These are phyloP conservation scores for Aspergillus fischeri DNA, from an alignment of 2,329 filamentous ascomycete genomes.

Conservation along the genomic window DNA sequence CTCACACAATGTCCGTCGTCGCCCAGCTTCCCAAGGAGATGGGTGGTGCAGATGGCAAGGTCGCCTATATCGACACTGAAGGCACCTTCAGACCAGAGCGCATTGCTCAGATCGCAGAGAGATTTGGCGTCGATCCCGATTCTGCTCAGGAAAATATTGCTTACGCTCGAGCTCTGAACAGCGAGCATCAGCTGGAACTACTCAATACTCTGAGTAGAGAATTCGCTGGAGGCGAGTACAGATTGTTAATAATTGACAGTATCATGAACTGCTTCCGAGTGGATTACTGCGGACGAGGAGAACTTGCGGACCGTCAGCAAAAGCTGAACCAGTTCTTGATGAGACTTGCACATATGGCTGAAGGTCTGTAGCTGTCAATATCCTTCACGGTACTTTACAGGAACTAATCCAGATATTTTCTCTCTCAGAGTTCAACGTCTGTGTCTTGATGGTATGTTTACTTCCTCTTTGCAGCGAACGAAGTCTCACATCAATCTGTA, in stretches of 20 bases:
- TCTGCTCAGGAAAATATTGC: constrained; percentile 64
- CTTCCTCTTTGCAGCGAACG: neutral
- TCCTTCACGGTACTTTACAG: constrained; percentile 2
- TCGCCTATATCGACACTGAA: constrained; percentile 65
- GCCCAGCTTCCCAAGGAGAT: constrained; percentile 54
- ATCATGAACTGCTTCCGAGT: constrained; percentile 67
- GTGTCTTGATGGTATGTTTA: constrained; percentile 54
- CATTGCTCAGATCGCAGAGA: constrained; percentile 63
- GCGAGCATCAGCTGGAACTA: constrained; percentile 62
- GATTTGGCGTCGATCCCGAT: constrained; percentile 58
- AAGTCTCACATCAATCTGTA: constrained; percentile 20
- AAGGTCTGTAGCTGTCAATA: constrained; percentile 40
- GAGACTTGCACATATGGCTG: constrained; percentile 61
- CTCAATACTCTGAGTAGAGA: constrained; percentile 58
- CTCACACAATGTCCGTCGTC: constrained; percentile 65
- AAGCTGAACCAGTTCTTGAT: constrained; percentile 63
- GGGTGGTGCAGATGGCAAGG: constrained; percentile 65
- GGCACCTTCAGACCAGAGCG: constrained; percentile 65
- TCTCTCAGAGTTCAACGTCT: constrained; percentile 60
- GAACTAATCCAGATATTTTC: neutral
- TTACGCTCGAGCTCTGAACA: constrained; percentile 62
- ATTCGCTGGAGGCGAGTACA: constrained; percentile 61
- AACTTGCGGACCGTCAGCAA: constrained; percentile 65
- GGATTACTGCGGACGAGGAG: constrained; percentile 63
- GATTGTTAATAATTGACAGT: constrained; percentile 64